Conservation (phyloP, 2,329 filamentous ascomycete species). For the Botrytis paeoniae region DNA sequence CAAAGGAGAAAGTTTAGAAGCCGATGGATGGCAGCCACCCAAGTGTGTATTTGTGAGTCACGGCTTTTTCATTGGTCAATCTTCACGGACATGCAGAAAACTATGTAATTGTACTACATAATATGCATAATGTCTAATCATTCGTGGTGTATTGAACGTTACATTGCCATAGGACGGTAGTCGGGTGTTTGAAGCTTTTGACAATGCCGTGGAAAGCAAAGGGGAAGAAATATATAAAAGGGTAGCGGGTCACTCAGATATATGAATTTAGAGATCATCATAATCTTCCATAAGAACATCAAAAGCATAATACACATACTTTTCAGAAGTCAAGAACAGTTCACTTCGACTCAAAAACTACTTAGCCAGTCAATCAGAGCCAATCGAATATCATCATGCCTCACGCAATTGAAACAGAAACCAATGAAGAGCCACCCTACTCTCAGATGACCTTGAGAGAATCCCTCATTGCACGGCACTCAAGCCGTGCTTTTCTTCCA, state of each 20-base stretch:
- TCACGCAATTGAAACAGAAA: neutral
- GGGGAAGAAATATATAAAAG: neutral
- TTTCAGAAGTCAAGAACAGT: neutral
- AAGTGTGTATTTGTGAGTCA: neutral
- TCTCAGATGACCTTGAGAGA: slow-evolving; percentile 8
- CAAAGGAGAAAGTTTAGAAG: neutral
- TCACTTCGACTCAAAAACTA: neutral
- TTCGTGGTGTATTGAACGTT: neutral
- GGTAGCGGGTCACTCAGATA: neutral
- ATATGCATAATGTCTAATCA: neutral
- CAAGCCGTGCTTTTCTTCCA: slow-evolving; percentile 9
- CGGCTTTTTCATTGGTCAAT: neutral
- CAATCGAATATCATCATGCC: neutral
- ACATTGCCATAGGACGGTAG: neutral
- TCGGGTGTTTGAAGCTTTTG: slow-evolving; percentile 5
- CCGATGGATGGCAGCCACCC: slow-evolving; percentile 6
- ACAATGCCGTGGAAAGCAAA: neutral
- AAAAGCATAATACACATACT: neutral
- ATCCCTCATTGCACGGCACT: slow-evolving; percentile 8
- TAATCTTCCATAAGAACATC: neutral
- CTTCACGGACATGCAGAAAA: neutral
- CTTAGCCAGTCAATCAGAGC: neutral
- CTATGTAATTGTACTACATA: neutral
- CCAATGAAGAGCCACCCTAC: neutral
- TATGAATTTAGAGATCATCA: neutral